Percentiles rank a stretch among this genome's conserved stretches.
Conservation (phyloP, 2,329 filamentous ascomycete species). For the Phialophora verrucosa region DNA sequence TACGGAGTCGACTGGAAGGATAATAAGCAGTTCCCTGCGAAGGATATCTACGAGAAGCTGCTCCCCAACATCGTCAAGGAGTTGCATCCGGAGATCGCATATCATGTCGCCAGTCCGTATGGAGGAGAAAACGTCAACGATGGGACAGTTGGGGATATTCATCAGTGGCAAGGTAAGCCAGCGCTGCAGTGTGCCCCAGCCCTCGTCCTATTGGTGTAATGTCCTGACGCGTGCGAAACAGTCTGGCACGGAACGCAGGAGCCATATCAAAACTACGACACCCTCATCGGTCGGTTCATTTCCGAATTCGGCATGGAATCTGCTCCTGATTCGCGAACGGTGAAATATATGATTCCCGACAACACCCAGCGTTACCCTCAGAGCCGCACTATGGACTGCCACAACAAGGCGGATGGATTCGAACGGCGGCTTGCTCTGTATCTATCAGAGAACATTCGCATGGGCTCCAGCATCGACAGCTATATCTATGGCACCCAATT, state of each 20-base stretch:
- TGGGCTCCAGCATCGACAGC: no score
- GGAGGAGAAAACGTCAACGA: slow-evolving; percentile 76
- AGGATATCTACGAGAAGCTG: slow-evolving; percentile 92
- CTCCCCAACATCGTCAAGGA: slow-evolving; percentile 74
- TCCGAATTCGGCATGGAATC: slow-evolving; percentile 96
- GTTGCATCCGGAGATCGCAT: slow-evolving; percentile 69
- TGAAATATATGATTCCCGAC: no score
- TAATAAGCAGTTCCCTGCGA: slow-evolving; percentile 86
- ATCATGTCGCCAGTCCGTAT: slow-evolving; percentile 82
- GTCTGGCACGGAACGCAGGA: slow-evolving; percentile 63
- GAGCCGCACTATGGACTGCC: no score
- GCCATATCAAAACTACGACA: slow-evolving; percentile 87
- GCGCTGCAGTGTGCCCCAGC: no score
- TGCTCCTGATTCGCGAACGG: slow-evolving; percentile 81
- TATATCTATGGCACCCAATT: no score
- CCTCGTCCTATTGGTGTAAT: no score
- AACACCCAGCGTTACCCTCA: no score
- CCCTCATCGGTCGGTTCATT: slow-evolving; percentile 84
- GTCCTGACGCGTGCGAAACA: no score
- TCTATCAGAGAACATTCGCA: no score
- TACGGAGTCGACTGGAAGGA: no score
- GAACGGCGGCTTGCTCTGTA: no score
- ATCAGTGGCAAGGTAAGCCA: slow-evolving; percentile 99
- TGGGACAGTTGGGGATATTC: slow-evolving; percentile 83
- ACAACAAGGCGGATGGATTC: no score